Base-by-base conservation (phyloP, 2,329 filamentous ascomycete genomes). In the Colletotrichum nymphaeae region DNA sequence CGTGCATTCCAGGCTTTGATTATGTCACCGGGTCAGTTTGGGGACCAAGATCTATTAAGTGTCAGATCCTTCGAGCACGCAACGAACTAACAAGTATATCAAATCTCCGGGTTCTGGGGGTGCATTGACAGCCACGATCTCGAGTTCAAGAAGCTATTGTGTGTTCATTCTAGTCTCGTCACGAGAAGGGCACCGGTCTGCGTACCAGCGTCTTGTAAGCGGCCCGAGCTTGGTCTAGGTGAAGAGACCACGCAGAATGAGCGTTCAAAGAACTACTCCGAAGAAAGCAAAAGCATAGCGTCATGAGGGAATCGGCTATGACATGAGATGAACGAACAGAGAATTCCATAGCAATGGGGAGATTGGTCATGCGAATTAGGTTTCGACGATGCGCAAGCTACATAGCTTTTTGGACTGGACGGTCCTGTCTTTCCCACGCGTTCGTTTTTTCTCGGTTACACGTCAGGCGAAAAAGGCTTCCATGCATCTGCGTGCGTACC, bases 31-130 rank as follows among this genome's bases (percentile, higher is more conserved):
- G 14, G 26, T 11, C 22, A 5, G 12, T 28, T 16, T 1, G 46
- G 5, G 5, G 46, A 24, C 9, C 9, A 14, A 19, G 30, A 55
- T 22, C 4, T 26, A n/a, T 26, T 19, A 3, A 16, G 22, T 55
- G 16, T 28, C 22, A 37, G 37, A 28, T 56, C 22, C 32, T 65
- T 26, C 30, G 30, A 24, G 32, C 28, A 53, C 22, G 22, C 26
- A 28, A 57, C 32, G 16, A 46, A 35, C 35, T 26, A 46, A 65
- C 14, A 19, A 32, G 30, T 7, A 35, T n/a, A n/a, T 24, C 30
- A 57, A 65, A 65, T 57, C 52, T 57, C 63, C 63, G 52, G 24
- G 46, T 52, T 46, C 52, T 19, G 63, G 63, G 32, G 32, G 63
- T 57, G 63, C 52, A 57, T 28, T 46, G 32, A 65, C 52, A 28